Evolutionary conservation across 768 basidiomycete genomes (phyloP), one percentile per base, ranked within the genome.

Genomic region (Asterophora lycoperdoides): DNA sequence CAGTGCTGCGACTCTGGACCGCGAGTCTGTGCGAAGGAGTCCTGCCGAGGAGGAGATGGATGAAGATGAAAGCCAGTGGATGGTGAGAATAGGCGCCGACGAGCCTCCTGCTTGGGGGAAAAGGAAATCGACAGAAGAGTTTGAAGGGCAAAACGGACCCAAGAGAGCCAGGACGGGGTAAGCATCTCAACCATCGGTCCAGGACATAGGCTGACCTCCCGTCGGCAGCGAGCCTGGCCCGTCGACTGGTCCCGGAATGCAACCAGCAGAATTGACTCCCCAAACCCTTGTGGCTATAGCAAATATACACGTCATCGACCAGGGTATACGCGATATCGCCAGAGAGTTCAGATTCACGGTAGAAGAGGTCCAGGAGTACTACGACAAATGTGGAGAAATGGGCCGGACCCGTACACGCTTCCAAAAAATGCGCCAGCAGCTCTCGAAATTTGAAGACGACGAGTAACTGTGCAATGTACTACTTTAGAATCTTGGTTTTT

Each of bases 311-410:
- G 77, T 85, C 38, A 75, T 89, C 23, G 85, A 89, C 55, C 79
- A 79, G 57, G 75, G 70, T 9, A 75, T 91, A 33, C 64, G 66
- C 26, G 78, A 83, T 26, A 89, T 91, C 55, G 86, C 88, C 6
- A 69, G 64, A 30, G 80, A 86, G 32, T 85, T 72, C 57, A 73
- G 81, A 42, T 91, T 91, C 62, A 86, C 86, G 1, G 61, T 80
- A 1, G 82, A 83, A 53, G 89, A 91, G 64, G 87, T 91, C 11
- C 77, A 84, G 59, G 86, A 84, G 58, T 87, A 80, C 61, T 89
- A 89, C 52, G 83, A 88, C 58, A 79, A 74, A 52, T 84, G 77
- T 49, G 83, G 84, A 11, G 86, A 89, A 56, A 79, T 88, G 76
- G 76, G 72, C 30, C 74, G 75, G 41, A 89, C 89, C 8, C 75